These are phyloP conservation scores for Leccinum subgranulosum DNA, from an alignment of 768 basidiomycete genomes.

Conservation along the genomic window DNA sequence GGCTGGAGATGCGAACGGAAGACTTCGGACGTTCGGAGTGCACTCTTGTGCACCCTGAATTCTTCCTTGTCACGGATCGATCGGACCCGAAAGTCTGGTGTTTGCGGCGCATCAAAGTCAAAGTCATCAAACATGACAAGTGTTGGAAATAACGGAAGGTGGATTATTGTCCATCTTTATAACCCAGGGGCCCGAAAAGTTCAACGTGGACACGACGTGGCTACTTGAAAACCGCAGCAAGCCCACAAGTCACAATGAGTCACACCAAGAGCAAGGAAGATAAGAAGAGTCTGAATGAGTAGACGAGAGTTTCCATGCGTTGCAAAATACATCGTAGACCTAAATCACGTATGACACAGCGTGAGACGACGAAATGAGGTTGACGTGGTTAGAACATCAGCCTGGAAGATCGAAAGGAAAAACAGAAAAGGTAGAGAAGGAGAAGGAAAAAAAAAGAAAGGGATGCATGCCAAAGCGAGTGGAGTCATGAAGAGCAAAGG, in stretches of 20 bases:
- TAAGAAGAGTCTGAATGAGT: conserved; percentile 7
- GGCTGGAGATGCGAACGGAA: conserved; percentile 47
- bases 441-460: conserved; percentile 9
- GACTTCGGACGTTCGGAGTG: conserved; percentile 54
- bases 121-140: conserved; percentile 10
- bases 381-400: conserved; percentile 33
- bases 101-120: conserved; percentile 40
- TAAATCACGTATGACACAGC: conserved; percentile 40
- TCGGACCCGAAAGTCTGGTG: conserved; percentile 55
- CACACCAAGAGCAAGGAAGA: neutral
- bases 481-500: conserved; percentile 27
- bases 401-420: conserved; percentile 26
- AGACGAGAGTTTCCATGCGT: conserved; percentile 32
- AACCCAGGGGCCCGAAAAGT: neutral
- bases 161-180: conserved; percentile 10
- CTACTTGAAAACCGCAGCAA: conserved; percentile 14
- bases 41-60: conserved; percentile 48
- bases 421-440: conserved; percentile 17
- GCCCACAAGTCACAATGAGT: conserved; percentile 6
- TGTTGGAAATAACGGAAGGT: neutral
- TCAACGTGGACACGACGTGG: conserved; percentile 21
- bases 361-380: conserved; percentile 34
- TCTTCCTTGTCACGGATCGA: conserved; percentile 49
- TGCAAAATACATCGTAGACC: conserved; percentile 38
- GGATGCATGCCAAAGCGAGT: conserved; percentile 25